These are phyloP conservation scores for Ceratocystis papillata DNA, from an alignment of 2,329 filamentous ascomycete species.

Conservation along the genomic window DNA sequence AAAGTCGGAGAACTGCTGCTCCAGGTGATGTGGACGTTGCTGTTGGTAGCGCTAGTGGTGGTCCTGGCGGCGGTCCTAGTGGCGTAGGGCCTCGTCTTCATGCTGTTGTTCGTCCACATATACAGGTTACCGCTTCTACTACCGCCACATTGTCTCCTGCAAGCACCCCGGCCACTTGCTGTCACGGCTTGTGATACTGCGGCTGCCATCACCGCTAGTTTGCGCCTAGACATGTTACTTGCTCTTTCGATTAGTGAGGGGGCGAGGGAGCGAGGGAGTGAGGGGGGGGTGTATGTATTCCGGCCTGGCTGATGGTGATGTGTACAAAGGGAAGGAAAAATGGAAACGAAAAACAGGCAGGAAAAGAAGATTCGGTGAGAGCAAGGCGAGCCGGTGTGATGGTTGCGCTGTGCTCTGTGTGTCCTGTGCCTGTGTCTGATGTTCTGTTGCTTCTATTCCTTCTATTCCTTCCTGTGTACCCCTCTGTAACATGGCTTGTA, in stretches of 20 bases:
- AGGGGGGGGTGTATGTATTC: neutral
- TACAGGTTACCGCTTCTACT: slow-evolving; percentile 15
- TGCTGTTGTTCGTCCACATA: neutral
- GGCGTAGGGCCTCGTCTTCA: slow-evolving; percentile 11
- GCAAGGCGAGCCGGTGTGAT: neutral
- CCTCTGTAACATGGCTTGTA: no score
- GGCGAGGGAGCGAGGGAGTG: slow-evolving; percentile 6
- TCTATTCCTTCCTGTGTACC: neutral
- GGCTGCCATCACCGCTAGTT: slow-evolving; percentile 25
- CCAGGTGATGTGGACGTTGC: neutral
- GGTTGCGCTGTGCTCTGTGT: neutral
- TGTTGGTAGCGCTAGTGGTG: neutral
- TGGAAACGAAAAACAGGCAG: slow-evolving; percentile 2
- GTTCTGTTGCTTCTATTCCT: neutral
- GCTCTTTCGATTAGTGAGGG: slow-evolving; percentile 3
- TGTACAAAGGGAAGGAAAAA: neutral
- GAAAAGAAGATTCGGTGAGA: neutral
- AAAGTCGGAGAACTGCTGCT: slow-evolving; percentile 9
- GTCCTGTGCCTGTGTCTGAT: slow-evolving; percentile 3
- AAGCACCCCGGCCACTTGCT: slow-evolving; percentile 21
- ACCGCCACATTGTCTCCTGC: slow-evolving; percentile 23
- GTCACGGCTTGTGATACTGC: slow-evolving; percentile 15
- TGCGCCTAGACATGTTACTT: slow-evolving; percentile 10
- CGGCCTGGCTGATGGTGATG: neutral
- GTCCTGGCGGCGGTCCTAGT: neutral